Conservation (phyloP, 208 protist genomes). For the Herpetomonas samuelpessoai region DNA sequence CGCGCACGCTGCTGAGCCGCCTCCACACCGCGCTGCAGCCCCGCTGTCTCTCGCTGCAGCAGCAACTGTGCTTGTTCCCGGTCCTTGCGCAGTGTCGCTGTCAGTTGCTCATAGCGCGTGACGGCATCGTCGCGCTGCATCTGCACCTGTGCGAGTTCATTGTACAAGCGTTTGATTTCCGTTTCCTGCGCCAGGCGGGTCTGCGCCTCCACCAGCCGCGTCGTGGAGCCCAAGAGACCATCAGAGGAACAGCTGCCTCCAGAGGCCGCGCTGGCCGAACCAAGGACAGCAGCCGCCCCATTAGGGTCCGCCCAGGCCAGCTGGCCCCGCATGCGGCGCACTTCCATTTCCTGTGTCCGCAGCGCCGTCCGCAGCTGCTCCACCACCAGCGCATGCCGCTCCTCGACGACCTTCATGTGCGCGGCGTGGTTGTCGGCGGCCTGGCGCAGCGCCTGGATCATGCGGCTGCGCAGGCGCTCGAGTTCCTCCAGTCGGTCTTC, state of each 20-base stretch:
- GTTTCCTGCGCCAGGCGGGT: slow-evolving; percentile 60
- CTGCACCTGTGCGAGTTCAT: slow-evolving; percentile 53
- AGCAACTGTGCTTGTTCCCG: slow-evolving; percentile 37
- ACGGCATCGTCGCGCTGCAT: slow-evolving; percentile 69
- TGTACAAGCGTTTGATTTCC: slow-evolving; percentile 75
- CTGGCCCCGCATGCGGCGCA: slow-evolving; percentile 65
- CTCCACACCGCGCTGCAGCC: slow-evolving; percentile 22
- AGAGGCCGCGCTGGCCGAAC: background rate
- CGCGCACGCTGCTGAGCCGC: slow-evolving; percentile 19
- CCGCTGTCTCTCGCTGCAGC: slow-evolving; percentile 27
- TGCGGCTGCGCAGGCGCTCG: slow-evolving; percentile 59
- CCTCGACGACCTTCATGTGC: slow-evolving; percentile 75
- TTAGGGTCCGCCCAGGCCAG: slow-evolving; percentile 51
- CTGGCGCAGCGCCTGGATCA: slow-evolving; percentile 68
- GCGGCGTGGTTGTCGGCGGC: slow-evolving; percentile 71
- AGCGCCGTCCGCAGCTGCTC: slow-evolving; percentile 52
- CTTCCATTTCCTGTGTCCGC: slow-evolving; percentile 65
- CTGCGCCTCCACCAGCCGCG: slow-evolving; percentile 68
- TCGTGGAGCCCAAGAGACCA: slow-evolving; percentile 19
- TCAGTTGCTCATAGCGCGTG: slow-evolving; percentile 69
- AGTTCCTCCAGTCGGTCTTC: slow-evolving; percentile 68
- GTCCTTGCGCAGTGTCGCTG: slow-evolving; percentile 39
- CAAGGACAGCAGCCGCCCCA: slow-evolving; percentile 15
- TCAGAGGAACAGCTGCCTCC: background rate
- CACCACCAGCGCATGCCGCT: slow-evolving; percentile 61